phyloP scores from a whole-genome alignment of 805 yeast species.

The Spathaspora hagerdaliae region DNA sequence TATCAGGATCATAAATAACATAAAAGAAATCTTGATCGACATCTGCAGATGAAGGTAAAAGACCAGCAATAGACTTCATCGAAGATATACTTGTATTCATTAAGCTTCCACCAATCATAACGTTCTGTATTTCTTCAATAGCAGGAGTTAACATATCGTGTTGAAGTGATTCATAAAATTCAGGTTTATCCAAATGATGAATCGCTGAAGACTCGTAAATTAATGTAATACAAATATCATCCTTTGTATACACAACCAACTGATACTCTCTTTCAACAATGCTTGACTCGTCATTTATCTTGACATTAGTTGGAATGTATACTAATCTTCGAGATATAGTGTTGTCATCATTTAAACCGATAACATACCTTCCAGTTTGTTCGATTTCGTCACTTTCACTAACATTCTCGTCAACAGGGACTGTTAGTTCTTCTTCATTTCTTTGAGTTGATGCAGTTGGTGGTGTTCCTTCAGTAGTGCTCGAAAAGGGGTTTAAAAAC shows the following conservation, averaged over 20 bases:
- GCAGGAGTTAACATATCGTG: constrained; percentile 13
- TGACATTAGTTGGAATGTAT: constrained; percentile 15
- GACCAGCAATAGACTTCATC: constrained; percentile 17
- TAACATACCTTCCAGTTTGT: constrained; percentile 19
- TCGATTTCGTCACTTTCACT: constrained; percentile 7
- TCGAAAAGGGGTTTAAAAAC: constrained; percentile 8
- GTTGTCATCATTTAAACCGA: constrained; percentile 18
- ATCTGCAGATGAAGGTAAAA: constrained; percentile 11
- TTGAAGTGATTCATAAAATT: constrained; percentile 21
- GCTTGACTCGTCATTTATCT: background rate
- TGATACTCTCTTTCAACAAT: constrained; percentile 21
- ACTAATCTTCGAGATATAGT: constrained; percentile 22
- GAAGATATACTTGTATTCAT: constrained; percentile 27
- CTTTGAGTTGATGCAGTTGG: background rate
- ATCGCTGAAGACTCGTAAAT: constrained; percentile 25
- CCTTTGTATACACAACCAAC: constrained; percentile 25
- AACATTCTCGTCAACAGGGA: constrained; percentile 3
- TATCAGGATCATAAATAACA: constrained; percentile 25
- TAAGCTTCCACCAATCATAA: constrained; percentile 12
- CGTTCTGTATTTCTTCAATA: constrained; percentile 18
- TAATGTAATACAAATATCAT: constrained; percentile 19
- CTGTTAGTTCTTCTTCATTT: background rate
- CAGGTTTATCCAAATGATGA: constrained; percentile 15
- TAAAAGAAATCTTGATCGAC: constrained; percentile 35
- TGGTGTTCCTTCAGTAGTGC: background rate